A percentile compares a stretch with the other conserved stretches of the same genome.
Evolutionary conservation across 306 rosid species (phyloP).

Genomic region (Lithocarpus polystachyus): DNA sequence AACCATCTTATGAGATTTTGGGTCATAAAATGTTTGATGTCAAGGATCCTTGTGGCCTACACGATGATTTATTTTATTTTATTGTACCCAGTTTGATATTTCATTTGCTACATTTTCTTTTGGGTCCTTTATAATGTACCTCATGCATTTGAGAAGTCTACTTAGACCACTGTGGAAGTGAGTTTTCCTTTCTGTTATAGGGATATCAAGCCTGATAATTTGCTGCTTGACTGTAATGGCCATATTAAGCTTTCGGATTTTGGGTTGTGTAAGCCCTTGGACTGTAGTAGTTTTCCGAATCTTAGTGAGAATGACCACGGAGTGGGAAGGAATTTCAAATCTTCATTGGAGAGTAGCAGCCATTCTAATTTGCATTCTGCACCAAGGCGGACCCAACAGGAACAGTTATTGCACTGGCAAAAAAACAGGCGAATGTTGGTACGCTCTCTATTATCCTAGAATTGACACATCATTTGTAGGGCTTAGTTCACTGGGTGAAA

Average conservation of each 20-base stretch:
- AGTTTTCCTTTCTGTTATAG: conserved; percentile 33
- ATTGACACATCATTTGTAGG: neutral
- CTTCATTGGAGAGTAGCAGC: conserved; percentile 6
- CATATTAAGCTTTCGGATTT: conserved; percentile 90
- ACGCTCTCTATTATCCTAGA: conserved; percentile 23
- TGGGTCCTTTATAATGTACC: neutral
- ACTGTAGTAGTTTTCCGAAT: conserved; percentile 64
- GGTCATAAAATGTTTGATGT: neutral
- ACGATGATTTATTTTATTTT: no score
- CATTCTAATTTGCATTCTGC: conserved; percentile 29
- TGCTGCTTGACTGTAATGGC: conserved; percentile 72
- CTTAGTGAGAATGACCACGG: conserved; percentile 38
- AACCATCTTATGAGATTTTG: neutral
- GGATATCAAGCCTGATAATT: conserved; percentile 92
- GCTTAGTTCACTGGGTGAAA: neutral
- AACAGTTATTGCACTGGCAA: conserved; percentile 80
- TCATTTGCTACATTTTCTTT: neutral
- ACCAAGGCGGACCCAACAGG: conserved; percentile 67
- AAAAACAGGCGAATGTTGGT: conserved; percentile 80
- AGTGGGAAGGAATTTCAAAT: conserved; percentile 24
- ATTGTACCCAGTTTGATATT: neutral
- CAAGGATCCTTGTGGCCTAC: neutral
- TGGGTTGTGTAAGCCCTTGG: conserved; percentile 85
- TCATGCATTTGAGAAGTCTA: neutral
- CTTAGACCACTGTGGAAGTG: neutral